These are phyloP conservation scores for Globisporangium apiculatum DNA, from an alignment of 352 stramenopile genomes.

Conservation along the genomic window DNA sequence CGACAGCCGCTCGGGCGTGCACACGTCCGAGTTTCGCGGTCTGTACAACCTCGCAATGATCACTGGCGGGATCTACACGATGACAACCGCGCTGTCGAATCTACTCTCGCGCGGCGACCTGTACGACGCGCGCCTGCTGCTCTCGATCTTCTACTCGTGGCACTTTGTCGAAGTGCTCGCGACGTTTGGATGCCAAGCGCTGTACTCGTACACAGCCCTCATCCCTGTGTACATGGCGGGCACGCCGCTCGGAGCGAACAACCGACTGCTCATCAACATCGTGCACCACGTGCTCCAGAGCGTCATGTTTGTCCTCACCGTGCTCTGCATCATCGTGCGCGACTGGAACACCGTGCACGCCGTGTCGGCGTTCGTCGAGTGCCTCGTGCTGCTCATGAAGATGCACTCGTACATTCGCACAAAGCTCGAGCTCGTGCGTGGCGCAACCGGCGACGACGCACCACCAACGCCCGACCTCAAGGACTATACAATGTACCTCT, in stretches of 20 bases:
- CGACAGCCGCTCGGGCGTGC: slow-evolving; percentile 54
- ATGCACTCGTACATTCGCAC: slow-evolving; percentile 82
- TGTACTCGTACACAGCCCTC: slow-evolving; percentile 71
- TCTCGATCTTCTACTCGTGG: slow-evolving; percentile 67
- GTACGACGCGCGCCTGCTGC: slow-evolving; percentile 42
- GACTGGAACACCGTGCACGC: slow-evolving; percentile 74
- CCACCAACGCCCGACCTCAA: slow-evolving; percentile 28
- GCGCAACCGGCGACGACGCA: slow-evolving; percentile 5
- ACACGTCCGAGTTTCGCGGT: slow-evolving; percentile 69
- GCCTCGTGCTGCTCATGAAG: slow-evolving; percentile 73
- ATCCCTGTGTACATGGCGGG: slow-evolving; percentile 63
- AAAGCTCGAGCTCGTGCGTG: slow-evolving; percentile 50
- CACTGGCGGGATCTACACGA: slow-evolving; percentile 48
- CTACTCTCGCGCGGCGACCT: slow-evolving; percentile 39
- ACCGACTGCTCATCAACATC: slow-evolving; percentile 49
- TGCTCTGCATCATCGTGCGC: slow-evolving; percentile 55
- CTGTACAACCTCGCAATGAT: slow-evolving; percentile 78
- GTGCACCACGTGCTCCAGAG: slow-evolving; percentile 67
- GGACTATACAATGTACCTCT: slow-evolving; percentile 64
- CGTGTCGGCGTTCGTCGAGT: slow-evolving; percentile 70
- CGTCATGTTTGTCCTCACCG: slow-evolving; percentile 65
- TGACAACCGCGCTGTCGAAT: slow-evolving; percentile 53
- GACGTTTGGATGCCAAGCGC: slow-evolving; percentile 52
- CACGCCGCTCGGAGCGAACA: slow-evolving; percentile 23
- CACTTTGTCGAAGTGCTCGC: slow-evolving; percentile 62